These are phyloP conservation scores for Ophiostoma himal-ulmi DNA, from an alignment of 2,329 filamentous ascomycete species.

Conservation along the genomic window DNA sequence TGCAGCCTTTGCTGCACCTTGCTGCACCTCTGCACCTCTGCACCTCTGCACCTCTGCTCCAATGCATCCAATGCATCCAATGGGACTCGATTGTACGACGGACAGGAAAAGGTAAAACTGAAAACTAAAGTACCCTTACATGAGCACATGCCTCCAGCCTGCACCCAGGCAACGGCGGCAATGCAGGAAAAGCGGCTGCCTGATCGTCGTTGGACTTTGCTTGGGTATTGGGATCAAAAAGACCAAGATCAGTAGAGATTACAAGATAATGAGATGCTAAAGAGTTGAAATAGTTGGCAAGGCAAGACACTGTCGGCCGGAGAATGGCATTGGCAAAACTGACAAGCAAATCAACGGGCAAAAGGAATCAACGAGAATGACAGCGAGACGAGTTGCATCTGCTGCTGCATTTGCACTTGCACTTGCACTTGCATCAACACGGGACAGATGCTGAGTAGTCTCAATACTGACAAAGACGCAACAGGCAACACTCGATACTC, in stretches of 20 bases:
- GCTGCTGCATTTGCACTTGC: too few relatives aligned
- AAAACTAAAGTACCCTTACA: background rate
- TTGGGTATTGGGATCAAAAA: too few relatives aligned
- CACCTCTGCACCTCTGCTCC: too few relatives aligned
- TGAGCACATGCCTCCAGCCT: background rate
- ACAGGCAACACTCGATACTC: background rate
- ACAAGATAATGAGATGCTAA: too few relatives aligned
- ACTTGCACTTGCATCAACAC: background rate
- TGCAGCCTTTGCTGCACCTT: background rate
- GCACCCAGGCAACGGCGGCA: constrained; percentile 8
- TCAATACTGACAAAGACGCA: too few relatives aligned
- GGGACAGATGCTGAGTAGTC: too few relatives aligned
- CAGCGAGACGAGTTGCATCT: background rate
- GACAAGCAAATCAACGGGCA: too few relatives aligned
- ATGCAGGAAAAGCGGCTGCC: constrained; percentile 7
- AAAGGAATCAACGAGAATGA: background rate
- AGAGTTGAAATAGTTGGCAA: too few relatives aligned
- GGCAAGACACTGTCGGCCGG: too few relatives aligned
- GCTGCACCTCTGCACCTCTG: background rate
- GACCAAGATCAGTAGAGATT: too few relatives aligned
- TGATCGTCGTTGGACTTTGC: background rate
- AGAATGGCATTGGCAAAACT: too few relatives aligned
- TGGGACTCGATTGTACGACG: background rate
- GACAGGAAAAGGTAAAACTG: background rate
- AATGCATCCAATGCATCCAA: background rate